These are phyloP conservation scores for Stachybotrys elegans DNA, from an alignment of 2,329 filamentous ascomycete species.

Conservation along the genomic window DNA sequence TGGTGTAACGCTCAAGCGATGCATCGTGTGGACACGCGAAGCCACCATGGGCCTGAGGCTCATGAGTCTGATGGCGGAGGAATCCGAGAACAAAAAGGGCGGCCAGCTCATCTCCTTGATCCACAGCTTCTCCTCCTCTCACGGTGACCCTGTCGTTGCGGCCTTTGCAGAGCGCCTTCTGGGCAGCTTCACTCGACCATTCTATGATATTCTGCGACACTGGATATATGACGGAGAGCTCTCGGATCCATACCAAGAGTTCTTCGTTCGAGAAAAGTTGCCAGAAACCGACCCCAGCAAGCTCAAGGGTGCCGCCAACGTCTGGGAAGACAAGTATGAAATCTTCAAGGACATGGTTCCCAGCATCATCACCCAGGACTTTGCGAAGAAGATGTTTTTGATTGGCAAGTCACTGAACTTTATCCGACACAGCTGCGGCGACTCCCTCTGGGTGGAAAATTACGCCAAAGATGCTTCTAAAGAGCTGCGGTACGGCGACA, in stretches of 20 bases:
- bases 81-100: conserved; percentile 76
- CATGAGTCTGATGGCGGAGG: conserved; percentile 91
- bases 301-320: conserved; percentile 69
- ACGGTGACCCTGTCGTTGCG: conserved; percentile 91
- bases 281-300: conserved; percentile 41
- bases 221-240: conserved; percentile 99
- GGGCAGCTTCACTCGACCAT: conserved; percentile 81
- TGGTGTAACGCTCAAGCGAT: conserved; percentile 90
- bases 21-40: conserved; percentile 95
- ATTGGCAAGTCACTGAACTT: conserved; percentile 99
- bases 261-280: conserved; percentile 86
- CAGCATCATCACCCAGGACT: conserved; percentile 86
- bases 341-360: conserved; percentile 82
- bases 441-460: conserved; percentile 90
- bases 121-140: conserved; percentile 85
- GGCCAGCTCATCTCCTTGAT: conserved; percentile 92
- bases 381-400: conserved; percentile 92
- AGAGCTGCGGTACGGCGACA: conserved; percentile 88
- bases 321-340: conserved; percentile 98
- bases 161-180: conserved; percentile 88
- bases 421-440: conserved; percentile 90
- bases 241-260: conserved; percentile 91
- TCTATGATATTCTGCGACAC: conserved; percentile 90
- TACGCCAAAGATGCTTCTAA: conserved; percentile 93
- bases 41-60: conserved; percentile 91